A percentile compares a stretch with the other conserved stretches of the same genome.
phyloP scores from a whole-genome alignment of 495 filamentous ascomycete species.

The Penicillium coffeae region DNA sequence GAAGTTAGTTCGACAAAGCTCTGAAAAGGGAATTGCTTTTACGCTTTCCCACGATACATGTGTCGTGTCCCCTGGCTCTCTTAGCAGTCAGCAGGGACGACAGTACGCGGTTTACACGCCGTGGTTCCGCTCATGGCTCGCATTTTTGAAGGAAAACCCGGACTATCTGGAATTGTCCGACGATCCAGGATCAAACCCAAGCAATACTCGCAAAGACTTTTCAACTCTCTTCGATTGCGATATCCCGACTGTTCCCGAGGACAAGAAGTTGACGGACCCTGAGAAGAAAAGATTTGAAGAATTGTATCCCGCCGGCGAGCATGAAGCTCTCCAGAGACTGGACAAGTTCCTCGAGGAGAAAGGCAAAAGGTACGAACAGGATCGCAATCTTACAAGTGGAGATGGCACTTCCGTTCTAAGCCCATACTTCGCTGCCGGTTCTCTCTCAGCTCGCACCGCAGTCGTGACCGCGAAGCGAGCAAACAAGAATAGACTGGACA shows the following conservation, averaged over 20 bases:
- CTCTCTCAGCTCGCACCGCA: constrained; percentile 72
- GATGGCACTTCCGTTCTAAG: constrained; percentile 70
- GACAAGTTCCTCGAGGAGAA: constrained; percentile 67
- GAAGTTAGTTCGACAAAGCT: constrained; percentile 54
- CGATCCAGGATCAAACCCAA: constrained; percentile 58
- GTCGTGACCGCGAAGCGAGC: constrained; percentile 59
- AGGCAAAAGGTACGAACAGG: constrained; percentile 55
- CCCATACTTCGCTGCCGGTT: constrained; percentile 74
- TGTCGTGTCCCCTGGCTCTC: constrained; percentile 67
- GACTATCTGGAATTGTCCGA: constrained; percentile 59
- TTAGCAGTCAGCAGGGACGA: constrained; percentile 60
- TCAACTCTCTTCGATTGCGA: constrained; percentile 56
- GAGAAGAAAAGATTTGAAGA: constrained; percentile 53
- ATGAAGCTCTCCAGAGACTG: constrained; percentile 64
- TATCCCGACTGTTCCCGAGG: constrained; percentile 62
- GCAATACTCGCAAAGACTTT: constrained; percentile 48
- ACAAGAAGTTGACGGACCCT: constrained; percentile 57
- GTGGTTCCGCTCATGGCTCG: constrained; percentile 75
- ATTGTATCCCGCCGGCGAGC: constrained; percentile 78
- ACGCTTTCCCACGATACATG: constrained; percentile 73
- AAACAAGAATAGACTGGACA: constrained; percentile 70
- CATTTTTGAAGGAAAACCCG: constrained; percentile 63
- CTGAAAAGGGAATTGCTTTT: constrained; percentile 59
- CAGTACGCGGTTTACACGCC: constrained; percentile 84
- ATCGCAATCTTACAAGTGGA: constrained; percentile 57